These are phyloP conservation scores for Pseudopithomyces maydicus DNA, from an alignment of 2,329 filamentous ascomycete species.

Conservation along the genomic window DNA sequence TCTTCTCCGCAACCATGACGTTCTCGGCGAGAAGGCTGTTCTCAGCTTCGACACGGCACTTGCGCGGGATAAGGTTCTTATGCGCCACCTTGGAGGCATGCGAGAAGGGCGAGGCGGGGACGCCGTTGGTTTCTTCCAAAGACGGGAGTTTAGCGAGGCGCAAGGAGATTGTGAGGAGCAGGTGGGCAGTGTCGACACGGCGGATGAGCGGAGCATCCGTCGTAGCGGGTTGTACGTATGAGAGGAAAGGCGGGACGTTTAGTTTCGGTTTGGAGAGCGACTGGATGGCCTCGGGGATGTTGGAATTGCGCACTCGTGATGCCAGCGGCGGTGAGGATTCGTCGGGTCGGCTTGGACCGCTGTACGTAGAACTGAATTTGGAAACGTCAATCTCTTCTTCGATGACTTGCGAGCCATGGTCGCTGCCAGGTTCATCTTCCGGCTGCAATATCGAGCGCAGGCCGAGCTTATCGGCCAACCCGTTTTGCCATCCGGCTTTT, in stretches of 20 bases:
- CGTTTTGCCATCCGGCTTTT: slow-evolving; percentile 88
- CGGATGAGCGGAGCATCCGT: slow-evolving; percentile 71
- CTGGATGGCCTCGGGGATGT: slow-evolving; percentile 31
- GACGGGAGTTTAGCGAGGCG: slow-evolving; percentile 84
- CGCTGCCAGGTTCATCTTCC: slow-evolving; percentile 48
- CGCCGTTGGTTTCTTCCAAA: slow-evolving; percentile 64
- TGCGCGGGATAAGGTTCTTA: slow-evolving; percentile 77
- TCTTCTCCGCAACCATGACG: slow-evolving; percentile 85
- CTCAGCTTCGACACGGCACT: slow-evolving; percentile 79
- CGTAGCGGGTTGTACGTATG: slow-evolving; percentile 75
- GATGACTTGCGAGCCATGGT: slow-evolving; percentile 38
- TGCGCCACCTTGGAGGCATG: slow-evolving; percentile 82
- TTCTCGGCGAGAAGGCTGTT: slow-evolving; percentile 89
- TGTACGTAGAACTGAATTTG: slow-evolving; percentile 57
- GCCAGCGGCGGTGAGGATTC: slow-evolving; percentile 31
- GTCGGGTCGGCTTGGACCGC: slow-evolving; percentile 13
- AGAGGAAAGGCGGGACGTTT: slow-evolving; percentile 74
- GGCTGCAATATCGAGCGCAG: slow-evolving; percentile 68
- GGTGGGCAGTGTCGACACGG: slow-evolving; percentile 83
- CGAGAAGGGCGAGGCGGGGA: slow-evolving; percentile 69
- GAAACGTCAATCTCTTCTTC: slow-evolving; percentile 62
- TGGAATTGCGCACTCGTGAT: slow-evolving; percentile 42
- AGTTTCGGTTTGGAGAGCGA: slow-evolving; percentile 43
- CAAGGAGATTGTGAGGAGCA: slow-evolving; percentile 81
- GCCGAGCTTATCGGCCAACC: slow-evolving; percentile 77